Conservation (phyloP, 345 rosid genomes). For the Leavenworthia alabamica region DNA sequence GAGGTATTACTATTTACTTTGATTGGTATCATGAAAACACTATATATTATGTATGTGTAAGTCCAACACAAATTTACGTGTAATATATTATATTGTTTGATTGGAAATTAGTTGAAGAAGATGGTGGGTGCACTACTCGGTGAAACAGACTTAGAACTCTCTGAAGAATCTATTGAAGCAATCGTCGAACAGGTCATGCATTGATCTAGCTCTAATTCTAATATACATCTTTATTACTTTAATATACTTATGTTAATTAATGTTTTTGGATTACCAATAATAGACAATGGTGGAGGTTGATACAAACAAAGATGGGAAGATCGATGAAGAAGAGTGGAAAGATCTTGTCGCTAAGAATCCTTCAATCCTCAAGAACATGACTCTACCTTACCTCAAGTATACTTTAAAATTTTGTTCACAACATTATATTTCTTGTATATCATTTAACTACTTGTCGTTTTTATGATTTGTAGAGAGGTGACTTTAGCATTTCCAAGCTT, state of each 20-base stretch:
- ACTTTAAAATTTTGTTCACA: neutral
- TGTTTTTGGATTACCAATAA: conserved; percentile 18
- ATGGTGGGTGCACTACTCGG: conserved; percentile 65
- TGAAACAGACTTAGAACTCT: conserved; percentile 57
- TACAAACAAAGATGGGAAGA: conserved; percentile 66
- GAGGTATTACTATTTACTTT: conserved; percentile 38
- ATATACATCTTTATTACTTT: neutral
- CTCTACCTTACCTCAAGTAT: conserved; percentile 61
- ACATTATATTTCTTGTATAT: neutral
- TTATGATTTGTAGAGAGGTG: conserved; percentile 19
- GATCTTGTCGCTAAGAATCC: conserved; percentile 59
- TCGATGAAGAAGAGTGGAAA: conserved; percentile 75
- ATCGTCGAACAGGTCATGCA: conserved; percentile 61
- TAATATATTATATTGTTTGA: neutral
- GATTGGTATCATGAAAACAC: neutral
- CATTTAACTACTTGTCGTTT: neutral
- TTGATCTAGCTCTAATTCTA: neutral
- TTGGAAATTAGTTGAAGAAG: conserved; percentile 48
- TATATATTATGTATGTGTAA: neutral
- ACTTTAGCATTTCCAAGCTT: conserved; percentile 31
- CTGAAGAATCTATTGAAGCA: conserved; percentile 44
- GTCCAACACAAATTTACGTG: neutral
- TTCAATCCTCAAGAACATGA: conserved; percentile 66
- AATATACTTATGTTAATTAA: neutral
- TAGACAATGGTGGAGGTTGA: conserved; percentile 69